A percentile compares a stretch with the other conserved stretches of the same genome.
Evolutionary conservation across 2,329 filamentous ascomycete species (phyloP).

Genomic region (Xylariaceae sp.): DNA sequence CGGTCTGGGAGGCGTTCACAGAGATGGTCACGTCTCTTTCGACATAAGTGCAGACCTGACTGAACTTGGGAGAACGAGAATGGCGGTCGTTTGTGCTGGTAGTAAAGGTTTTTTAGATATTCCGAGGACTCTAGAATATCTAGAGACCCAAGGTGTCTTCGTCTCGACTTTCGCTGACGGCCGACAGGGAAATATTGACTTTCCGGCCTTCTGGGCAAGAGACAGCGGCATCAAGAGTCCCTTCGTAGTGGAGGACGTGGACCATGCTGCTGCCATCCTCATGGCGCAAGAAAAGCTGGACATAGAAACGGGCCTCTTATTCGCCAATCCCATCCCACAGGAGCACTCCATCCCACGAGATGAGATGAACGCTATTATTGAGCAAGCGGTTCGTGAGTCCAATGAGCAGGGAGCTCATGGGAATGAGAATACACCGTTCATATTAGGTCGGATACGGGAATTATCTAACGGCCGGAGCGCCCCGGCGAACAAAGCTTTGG

Average conservation of each 20-base stretch:
- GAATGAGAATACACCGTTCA: constrained; percentile 78
- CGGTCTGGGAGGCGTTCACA: constrained; percentile 89
- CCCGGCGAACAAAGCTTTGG: constrained; percentile 65
- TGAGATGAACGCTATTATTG: constrained; percentile 68
- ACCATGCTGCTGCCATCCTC: constrained; percentile 85
- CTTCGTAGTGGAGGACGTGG: constrained; percentile 66
- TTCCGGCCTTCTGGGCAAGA: constrained; percentile 88
- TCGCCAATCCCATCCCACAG: constrained; percentile 83
- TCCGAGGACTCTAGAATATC: constrained; percentile 75
- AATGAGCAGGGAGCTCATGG: constrained; percentile 64
- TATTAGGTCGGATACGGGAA: constrained; percentile 74
- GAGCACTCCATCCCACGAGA: constrained; percentile 64
- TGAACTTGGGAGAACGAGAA: constrained; percentile 82
- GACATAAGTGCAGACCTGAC: constrained; percentile 95
- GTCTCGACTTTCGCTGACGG: constrained; percentile 90
- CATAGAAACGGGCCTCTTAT: constrained; percentile 74
- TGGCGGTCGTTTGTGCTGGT: constrained; percentile 84
- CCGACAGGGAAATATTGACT: constrained; percentile 67
- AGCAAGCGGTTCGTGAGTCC: constrained; percentile 62
- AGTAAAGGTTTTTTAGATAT: constrained; percentile 97
- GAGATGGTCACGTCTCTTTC: constrained; percentile 79
- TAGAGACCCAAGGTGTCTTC: constrained; percentile 69
- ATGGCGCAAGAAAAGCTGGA: constrained; percentile 69
- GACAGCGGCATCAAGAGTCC: constrained; percentile 83
- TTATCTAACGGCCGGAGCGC: constrained; percentile 70